Evolutionary conservation across 2,329 filamentous ascomycete species (phyloP).

Genomic region (Botrytis paeoniae): DNA sequence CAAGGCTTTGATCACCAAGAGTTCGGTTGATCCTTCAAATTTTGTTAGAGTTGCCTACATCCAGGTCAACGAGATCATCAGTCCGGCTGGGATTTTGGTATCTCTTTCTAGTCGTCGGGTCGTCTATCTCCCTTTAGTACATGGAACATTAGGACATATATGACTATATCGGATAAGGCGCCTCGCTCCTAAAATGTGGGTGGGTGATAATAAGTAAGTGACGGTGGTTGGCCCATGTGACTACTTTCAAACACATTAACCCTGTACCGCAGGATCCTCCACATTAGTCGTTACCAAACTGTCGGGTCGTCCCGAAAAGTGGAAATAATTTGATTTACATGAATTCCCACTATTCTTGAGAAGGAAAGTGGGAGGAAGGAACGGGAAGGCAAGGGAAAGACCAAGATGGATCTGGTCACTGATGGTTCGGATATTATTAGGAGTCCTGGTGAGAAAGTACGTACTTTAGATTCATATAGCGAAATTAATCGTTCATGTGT

Average conservation of each 20-base stretch:
- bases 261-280: constrained; percentile 11
- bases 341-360: not conserved
- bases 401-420: not conserved
- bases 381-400: not conserved
- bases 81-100: not conserved
- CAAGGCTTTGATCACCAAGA: not conserved
- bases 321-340: not conserved
- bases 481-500: not conserved
- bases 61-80: not conserved
- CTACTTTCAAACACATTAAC: not conserved
- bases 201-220: not conserved
- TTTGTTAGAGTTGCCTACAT: not conserved
- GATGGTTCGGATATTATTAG: not conserved
- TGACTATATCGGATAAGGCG: not conserved
- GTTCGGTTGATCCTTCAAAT: not conserved
- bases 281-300: constrained; percentile 1
- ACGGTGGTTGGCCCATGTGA: constrained; percentile 8
- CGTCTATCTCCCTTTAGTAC: not conserved
- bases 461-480: not conserved
- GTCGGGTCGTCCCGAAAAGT: constrained; percentile 12
- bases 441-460: not conserved
- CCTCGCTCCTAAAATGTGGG: constrained; percentile 2
- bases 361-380: not conserved
- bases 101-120: not conserved
- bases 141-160: not conserved